Percentiles rank a stretch among this genome's conserved stretches.
Evolutionary conservation across 108 stramenopile genomes (phyloP).

Genomic region (Cyclotella atomus): DNA sequence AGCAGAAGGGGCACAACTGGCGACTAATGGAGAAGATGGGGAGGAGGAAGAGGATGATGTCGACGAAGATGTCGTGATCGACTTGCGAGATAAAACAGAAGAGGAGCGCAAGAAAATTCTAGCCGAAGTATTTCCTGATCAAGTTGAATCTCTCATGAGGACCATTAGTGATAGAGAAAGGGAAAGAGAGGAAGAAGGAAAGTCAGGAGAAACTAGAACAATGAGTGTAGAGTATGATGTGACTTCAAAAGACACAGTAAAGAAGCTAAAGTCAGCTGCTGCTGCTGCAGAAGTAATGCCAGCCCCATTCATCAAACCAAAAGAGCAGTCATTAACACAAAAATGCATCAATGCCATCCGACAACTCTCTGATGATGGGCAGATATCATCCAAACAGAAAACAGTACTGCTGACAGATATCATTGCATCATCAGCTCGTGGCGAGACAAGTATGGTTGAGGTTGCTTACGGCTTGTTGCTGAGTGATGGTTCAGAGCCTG

Average conservation of each 20-base stretch:
- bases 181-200: constrained; percentile 28
- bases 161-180: constrained; percentile 21
- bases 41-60: constrained; percentile 36
- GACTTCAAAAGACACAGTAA: too few relatives aligned
- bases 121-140: constrained; percentile 34
- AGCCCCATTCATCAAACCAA: not conserved
- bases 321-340: constrained; percentile 47
- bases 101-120: constrained; percentile 43
- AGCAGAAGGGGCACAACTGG: constrained; percentile 27
- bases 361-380: constrained; percentile 62
- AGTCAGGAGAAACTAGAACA: not conserved
- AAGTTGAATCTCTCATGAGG: constrained; percentile 37
- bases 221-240: constrained; percentile 2
- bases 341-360: constrained; percentile 75
- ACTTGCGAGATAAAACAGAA: constrained; percentile 42
- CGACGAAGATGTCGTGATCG: constrained; percentile 47
- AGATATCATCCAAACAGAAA: constrained; percentile 80
- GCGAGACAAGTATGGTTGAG: constrained; percentile 80
- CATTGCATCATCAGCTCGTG: constrained; percentile 73
- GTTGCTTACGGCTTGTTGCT: constrained; percentile 80
- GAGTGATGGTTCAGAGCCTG: constrained; percentile 61
- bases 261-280: constrained; percentile 4
- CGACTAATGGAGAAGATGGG: constrained; percentile 28
- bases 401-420: constrained; percentile 83
- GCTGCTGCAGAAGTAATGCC: too few relatives aligned